Conservation (phyloP, 2,329 filamentous ascomycete genomes). For the Ilyonectria robusta region DNA sequence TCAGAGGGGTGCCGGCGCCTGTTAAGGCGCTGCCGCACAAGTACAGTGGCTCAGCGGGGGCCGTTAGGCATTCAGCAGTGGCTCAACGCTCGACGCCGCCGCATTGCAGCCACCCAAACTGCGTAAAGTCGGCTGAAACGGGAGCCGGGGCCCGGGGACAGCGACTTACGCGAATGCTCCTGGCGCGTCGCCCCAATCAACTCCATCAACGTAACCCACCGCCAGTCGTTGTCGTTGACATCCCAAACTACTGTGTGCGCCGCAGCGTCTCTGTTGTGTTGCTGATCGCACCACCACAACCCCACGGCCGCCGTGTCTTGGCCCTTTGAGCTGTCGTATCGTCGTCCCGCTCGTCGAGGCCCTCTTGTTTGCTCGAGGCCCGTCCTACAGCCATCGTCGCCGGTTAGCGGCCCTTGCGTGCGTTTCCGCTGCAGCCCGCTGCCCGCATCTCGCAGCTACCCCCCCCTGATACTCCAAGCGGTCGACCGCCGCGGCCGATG, state of each 20-base stretch:
- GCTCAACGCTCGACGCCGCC: conserved; percentile 6
- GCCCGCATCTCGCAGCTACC: conserved; percentile 42
- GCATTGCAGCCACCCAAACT: conserved; percentile 24
- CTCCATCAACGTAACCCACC: conserved; percentile 42
- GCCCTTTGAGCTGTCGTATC: conserved; percentile 20
- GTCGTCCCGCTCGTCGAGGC: conserved; percentile 18
- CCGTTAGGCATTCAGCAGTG: not conserved
- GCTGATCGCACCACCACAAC: conserved; percentile 41
- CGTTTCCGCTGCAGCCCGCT: conserved; percentile 31
- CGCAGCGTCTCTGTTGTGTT: conserved; percentile 35
- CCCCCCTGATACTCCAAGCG: conserved; percentile 30
- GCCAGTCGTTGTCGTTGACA: conserved; percentile 35
- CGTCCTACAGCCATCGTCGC: conserved; percentile 38
- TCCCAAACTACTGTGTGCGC: conserved; percentile 36
- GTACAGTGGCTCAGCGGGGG: not conserved
- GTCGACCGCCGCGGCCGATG: conserved; percentile 44
- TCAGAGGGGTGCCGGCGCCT: conserved; percentile 6
- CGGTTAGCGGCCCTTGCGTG: conserved; percentile 45
- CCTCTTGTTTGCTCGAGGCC: conserved; percentile 30
- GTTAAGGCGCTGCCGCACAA: not conserved
- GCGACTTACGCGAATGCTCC: conserved; percentile 32
- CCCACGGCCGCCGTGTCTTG: conserved; percentile 40
- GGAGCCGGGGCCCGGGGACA: conserved; percentile 1
- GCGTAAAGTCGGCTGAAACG: conserved; percentile 27
- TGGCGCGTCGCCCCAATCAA: conserved; percentile 41